Conservation (phyloP, 2,329 filamentous ascomycete genomes). For the Verticillium tricorpus region DNA sequence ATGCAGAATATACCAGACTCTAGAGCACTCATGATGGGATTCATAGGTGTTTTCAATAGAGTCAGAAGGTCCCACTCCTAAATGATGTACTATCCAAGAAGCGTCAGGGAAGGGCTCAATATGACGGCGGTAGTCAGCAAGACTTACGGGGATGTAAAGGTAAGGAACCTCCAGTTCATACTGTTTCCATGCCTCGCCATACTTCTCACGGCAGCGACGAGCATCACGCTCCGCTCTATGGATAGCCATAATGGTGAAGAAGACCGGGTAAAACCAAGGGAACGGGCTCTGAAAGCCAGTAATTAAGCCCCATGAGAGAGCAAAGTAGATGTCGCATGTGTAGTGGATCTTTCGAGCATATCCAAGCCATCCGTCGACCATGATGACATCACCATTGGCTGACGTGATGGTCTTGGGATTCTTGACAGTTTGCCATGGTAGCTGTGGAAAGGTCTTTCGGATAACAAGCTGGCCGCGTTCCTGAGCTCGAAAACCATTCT, state of each 20-base stretch:
- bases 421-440: conserved; percentile 80
- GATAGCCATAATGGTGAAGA: conserved; percentile 75
- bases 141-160: conserved; percentile 61
- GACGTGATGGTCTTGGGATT: conserved; percentile 77
- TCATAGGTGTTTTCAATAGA: too few species aligned
- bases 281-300: conserved; percentile 78
- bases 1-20: too few species aligned
- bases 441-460: conserved; percentile 80
- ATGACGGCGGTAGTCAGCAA: too few species aligned
- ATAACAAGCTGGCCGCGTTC: conserved; percentile 67
- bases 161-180: conserved; percentile 78
- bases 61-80: too few species aligned
- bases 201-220: conserved; percentile 69
- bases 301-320: conserved; percentile 73
- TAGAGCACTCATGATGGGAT: too few species aligned
- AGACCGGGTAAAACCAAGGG: conserved; percentile 84
- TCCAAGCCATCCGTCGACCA: conserved; percentile 80
- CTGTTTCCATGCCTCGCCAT: conserved; percentile 76
- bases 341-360: conserved; percentile 50
- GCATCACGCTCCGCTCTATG: conserved; percentile 76
- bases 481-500: conserved; percentile 82
- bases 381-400: conserved; percentile 67
- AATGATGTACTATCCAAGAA: too few species aligned
- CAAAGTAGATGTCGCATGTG: conserved; percentile 74
- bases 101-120: too few species aligned